Evolutionary conservation across 306 rosid genomes (phyloP).

Genomic region (Spatholobus suberectus): DNA sequence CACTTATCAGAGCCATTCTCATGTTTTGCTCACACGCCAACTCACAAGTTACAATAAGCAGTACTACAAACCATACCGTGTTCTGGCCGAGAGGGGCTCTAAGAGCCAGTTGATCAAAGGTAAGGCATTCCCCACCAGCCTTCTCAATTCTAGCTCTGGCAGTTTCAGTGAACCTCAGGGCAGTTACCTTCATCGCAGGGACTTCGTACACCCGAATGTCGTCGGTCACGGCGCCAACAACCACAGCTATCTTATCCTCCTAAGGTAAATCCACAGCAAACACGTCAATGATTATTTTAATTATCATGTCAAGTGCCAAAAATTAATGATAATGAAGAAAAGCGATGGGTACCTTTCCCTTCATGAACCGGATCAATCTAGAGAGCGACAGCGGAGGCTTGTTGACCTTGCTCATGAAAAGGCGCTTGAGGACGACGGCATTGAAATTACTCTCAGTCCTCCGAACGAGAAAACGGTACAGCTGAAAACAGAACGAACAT

Average conservation of each 20-base stretch:
- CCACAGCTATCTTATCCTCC: constrained; percentile 64
- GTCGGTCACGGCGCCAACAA: constrained; percentile 69
- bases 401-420: constrained; percentile 83
- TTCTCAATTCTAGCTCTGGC: constrained; percentile 77
- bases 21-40: neutral
- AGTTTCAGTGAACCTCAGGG: constrained; percentile 76
- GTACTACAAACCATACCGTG: no score
- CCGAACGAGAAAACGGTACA: constrained; percentile 69
- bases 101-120: constrained; percentile 67
- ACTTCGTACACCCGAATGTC: constrained; percentile 61
- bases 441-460: constrained; percentile 66
- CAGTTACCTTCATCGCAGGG: constrained; percentile 62
- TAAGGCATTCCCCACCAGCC: constrained; percentile 74
- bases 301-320: neutral
- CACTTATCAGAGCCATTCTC: neutral
- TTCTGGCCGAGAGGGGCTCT: constrained; percentile 73
- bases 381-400: constrained; percentile 74
- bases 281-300: neutral
- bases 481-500: constrained; percentile 45
- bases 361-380: constrained; percentile 59
- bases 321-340: neutral
- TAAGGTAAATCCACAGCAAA: neutral
- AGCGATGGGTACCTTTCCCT: constrained; percentile 50
- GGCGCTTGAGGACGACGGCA: constrained; percentile 65
- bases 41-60: no score